Percentiles rank a stretch among this genome's conserved stretches.
These are phyloP conservation scores for Cubamyces sp. DNA, from an alignment of 768 basidiomycete species.

Conservation along the genomic window DNA sequence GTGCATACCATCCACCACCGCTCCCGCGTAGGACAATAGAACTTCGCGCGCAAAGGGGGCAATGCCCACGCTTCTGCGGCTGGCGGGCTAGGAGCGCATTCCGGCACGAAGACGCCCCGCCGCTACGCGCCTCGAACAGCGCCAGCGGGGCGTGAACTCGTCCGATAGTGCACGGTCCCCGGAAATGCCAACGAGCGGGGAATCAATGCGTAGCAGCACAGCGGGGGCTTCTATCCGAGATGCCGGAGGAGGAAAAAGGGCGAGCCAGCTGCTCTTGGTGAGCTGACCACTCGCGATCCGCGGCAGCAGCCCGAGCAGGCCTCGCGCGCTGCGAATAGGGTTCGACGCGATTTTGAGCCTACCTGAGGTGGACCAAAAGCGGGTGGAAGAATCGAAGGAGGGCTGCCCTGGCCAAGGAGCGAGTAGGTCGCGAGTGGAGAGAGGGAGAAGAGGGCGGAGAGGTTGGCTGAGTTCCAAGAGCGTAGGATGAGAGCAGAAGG, in stretches of 20 bases:
- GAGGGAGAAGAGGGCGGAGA: no score
- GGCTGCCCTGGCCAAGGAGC: background rate
- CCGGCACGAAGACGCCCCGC: background rate
- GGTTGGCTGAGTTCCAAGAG: background rate
- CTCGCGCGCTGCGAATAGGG: no score
- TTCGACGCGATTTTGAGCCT: no score
- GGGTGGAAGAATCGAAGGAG: background rate
- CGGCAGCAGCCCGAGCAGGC: constrained; percentile 7
- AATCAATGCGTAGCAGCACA: background rate
- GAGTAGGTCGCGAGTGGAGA: no score
- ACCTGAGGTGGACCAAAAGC: background rate
- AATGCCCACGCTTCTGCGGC: background rate
- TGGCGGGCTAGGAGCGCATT: background rate
- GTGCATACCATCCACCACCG: no score
- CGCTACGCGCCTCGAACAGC: background rate
- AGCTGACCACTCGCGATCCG: constrained; percentile 15
- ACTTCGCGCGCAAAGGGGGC: no score
- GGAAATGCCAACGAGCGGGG: background rate
- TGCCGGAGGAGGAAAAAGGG: background rate
- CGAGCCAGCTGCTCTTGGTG: no score
- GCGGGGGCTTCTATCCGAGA: constrained; percentile 6
- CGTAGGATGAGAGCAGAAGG: background rate
- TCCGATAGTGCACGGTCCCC: constrained; percentile 22
- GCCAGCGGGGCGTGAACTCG: background rate
- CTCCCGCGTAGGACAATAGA: no score